phyloP scores from a whole-genome alignment of 2,329 filamentous ascomycete species.

The Hawksworthiomyces lignivorus region DNA sequence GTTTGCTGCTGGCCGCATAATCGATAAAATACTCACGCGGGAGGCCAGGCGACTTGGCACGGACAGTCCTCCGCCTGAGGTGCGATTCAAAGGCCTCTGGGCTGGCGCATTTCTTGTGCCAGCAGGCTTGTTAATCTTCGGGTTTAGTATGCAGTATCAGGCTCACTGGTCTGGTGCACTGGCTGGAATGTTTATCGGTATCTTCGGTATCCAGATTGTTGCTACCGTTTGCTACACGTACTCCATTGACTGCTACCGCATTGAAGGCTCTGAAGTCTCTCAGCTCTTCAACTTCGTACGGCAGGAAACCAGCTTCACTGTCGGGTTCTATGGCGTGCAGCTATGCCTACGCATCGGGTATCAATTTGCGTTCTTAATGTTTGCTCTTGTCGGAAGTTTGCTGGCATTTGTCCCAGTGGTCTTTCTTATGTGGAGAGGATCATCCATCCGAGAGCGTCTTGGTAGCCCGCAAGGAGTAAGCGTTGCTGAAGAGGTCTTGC shows the following conservation, averaged over 20 bases:
- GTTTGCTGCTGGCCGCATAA: constrained; percentile 16
- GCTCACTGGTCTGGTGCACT: constrained; percentile 21
- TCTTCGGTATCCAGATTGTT: constrained; percentile 23
- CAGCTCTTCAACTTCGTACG: constrained; percentile 2
- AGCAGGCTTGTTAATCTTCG: constrained; percentile 23
- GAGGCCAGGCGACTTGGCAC: constrained; percentile 13
- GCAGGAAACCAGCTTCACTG: constrained; percentile 2
- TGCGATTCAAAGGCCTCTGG: constrained; percentile 21
- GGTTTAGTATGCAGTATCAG: constrained; percentile 22
- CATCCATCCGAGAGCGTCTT: neutral
- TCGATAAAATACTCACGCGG: constrained; percentile 18
- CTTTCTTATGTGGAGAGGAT: neutral
- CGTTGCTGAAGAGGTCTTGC: neutral
- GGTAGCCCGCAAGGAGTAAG: neutral
- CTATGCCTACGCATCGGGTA: neutral
- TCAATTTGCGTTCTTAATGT: constrained; percentile 1
- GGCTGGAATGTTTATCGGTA: constrained; percentile 23
- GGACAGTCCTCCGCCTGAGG: constrained; percentile 18
- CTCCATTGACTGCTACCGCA: constrained; percentile 11
- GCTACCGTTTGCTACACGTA: constrained; percentile 20
- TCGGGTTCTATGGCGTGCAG: neutral
- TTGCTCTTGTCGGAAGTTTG: neutral
- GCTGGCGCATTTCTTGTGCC: constrained; percentile 20
- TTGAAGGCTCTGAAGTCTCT: neutral
- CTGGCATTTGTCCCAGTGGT: neutral